Evolutionary conservation across 306 rosid species (phyloP).

Genomic region (Vachellia pachyceras): DNA sequence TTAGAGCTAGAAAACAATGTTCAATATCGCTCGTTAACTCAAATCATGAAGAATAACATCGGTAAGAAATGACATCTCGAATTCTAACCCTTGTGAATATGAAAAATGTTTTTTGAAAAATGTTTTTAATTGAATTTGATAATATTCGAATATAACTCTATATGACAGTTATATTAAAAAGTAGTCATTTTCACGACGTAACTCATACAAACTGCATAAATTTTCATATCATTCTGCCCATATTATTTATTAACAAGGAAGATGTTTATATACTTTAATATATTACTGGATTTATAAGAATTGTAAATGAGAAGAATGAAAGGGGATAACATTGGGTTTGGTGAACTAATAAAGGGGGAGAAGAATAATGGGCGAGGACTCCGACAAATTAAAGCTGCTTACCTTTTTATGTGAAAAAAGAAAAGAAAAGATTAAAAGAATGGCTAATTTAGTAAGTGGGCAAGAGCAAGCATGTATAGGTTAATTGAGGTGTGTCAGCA

Average conservation of each 20-base stretch:
- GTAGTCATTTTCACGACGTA: neutral
- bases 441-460: neutral
- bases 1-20: too few relatives aligned
- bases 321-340: neutral
- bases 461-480: slow-evolving; percentile 2
- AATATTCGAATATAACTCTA: too few relatives aligned
- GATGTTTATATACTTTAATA: neutral
- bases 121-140: too few relatives aligned
- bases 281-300: too few relatives aligned
- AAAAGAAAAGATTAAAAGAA: too few relatives aligned
- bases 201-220: neutral
- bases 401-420: slow-evolving; percentile 32
- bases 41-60: neutral
- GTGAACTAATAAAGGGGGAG: slow-evolving; percentile 30
- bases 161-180: too few relatives aligned
- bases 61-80: too few relatives aligned
- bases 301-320: too few relatives aligned
- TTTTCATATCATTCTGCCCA: neutral
- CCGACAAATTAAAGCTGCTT: slow-evolving; percentile 1
- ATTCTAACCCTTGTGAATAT: too few relatives aligned
- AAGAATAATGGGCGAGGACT: slow-evolving; percentile 45
- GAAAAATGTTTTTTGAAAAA: too few relatives aligned
- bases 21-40: too few relatives aligned
- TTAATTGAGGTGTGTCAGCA: slow-evolving; percentile 61
- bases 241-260: neutral